These are phyloP conservation scores for Cunninghamia lanceolata DNA, from an alignment of 75 land plant species.

Conservation along the genomic window DNA sequence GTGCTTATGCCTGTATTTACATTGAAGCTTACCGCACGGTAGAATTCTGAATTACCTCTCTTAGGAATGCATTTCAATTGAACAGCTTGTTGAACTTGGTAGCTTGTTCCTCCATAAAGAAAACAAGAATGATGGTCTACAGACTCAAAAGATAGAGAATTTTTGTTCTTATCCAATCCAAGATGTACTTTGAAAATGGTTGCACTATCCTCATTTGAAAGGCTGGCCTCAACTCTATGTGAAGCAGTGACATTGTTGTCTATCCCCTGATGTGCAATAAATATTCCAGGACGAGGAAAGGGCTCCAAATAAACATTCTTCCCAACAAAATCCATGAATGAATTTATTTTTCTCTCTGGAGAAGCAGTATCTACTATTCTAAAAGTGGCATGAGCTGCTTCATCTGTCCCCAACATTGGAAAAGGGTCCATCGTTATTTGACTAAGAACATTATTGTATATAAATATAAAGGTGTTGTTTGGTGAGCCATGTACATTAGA, in stretches of 20 bases:
- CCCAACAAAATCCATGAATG: slow-evolving; percentile 23
- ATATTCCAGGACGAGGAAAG: slow-evolving; percentile 65
- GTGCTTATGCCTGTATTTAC: slow-evolving; percentile 41
- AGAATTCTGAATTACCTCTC: slow-evolving; percentile 23
- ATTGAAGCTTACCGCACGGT: slow-evolving; percentile 47
- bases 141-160: slow-evolving; percentile 65
- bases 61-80: slow-evolving; percentile 29
- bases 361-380: slow-evolving; percentile 25
- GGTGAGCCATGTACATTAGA: not conserved
- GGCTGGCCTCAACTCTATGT: not conserved
- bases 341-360: not conserved
- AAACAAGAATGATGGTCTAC: slow-evolving; percentile 34
- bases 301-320: slow-evolving; percentile 60
- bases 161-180: slow-evolving; percentile 45
- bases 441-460: slow-evolving; percentile 16
- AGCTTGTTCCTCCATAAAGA: slow-evolving; percentile 15
- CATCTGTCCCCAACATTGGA: slow-evolving; percentile 34
- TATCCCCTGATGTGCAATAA: slow-evolving; percentile 41
- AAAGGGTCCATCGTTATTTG: slow-evolving; percentile 30
- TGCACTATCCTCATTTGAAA: not conserved
- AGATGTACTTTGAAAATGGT: slow-evolving; percentile 37
- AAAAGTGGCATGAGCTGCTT: slow-evolving; percentile 49
- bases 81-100: slow-evolving; percentile 9
- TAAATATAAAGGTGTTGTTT: slow-evolving; percentile 18
- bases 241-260: slow-evolving; percentile 24